phyloP scores from a whole-genome alignment of 2,329 filamentous ascomycete genomes.

The Conoideocrella luteorostrata region DNA sequence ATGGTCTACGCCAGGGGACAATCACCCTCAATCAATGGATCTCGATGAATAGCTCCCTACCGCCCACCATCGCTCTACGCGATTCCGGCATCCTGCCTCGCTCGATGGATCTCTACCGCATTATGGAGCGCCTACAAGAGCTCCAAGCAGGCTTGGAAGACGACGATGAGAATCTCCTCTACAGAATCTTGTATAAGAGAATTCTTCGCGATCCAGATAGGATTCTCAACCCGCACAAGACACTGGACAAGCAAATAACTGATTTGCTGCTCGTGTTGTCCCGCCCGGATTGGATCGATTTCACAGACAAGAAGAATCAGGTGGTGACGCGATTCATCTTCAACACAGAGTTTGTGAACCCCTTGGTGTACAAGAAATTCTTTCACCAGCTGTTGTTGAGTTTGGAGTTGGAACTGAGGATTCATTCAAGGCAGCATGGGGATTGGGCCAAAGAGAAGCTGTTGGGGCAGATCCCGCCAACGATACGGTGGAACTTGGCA shows the following conservation, averaged over 20 bases:
- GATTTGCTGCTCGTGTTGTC: slow-evolving; percentile 66
- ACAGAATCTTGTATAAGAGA: slow-evolving; percentile 58
- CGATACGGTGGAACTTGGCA: slow-evolving; percentile 66
- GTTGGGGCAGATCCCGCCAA: slow-evolving; percentile 58
- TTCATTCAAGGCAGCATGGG: slow-evolving; percentile 56
- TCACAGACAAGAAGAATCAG: slow-evolving; percentile 63
- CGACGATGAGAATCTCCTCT: slow-evolving; percentile 51
- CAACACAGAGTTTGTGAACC: slow-evolving; percentile 49
- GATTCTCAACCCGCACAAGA: slow-evolving; percentile 51
- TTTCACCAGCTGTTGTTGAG: slow-evolving; percentile 73
- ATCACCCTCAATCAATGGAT: slow-evolving; percentile 67
- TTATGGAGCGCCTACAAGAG: slow-evolving; percentile 54
- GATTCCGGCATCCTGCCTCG: slow-evolving; percentile 55
- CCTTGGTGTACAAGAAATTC: slow-evolving; percentile 56
- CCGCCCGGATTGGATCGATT: slow-evolving; percentile 67
- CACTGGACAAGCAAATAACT: slow-evolving; percentile 64
- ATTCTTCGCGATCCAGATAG: slow-evolving; percentile 64
- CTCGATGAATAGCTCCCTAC: slow-evolving; percentile 48
- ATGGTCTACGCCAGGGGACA: slow-evolving; percentile 61
- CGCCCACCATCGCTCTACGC: slow-evolving; percentile 49
- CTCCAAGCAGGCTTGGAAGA: slow-evolving; percentile 51
- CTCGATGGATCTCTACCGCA: slow-evolving; percentile 50
- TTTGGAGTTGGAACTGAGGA: slow-evolving; percentile 64
- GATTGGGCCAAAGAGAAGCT: slow-evolving; percentile 60
- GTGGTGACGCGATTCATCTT: slow-evolving; percentile 69